Base-by-base conservation (phyloP, 208 protist species). In the Endotrypanum monterogeii region DNA sequence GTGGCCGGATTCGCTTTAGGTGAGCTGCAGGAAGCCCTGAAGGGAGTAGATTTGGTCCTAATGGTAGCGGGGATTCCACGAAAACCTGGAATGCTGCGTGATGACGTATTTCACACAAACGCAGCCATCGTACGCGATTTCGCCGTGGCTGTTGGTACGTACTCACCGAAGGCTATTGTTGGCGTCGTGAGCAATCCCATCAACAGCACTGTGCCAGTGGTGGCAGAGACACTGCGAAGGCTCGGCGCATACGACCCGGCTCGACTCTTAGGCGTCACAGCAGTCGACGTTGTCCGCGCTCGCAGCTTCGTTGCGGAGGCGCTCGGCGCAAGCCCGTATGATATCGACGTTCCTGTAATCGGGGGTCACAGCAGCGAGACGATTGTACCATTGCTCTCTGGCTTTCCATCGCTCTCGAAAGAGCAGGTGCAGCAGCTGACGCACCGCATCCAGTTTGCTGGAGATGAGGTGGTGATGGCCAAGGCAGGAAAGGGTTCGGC, bases 101-200 rank as follows among this genome's bases (percentile, higher is more conserved):
- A 99, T 71, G 98, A 99, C 80, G 93, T 98, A 67, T 99, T 99
- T 83, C 96, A 97, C 84, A 95, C 88, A 18, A 99, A 99, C 87
- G 95, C 95, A 56, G 71, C 75, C 71, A 97, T 99, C 73, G 90
- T 98, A 35, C 83, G 85, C 51, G 89, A 85, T 56, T 86, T 99
- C 44, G 90, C 90, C 39, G 73, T 94, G n/a, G 88, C 88, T 1
- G 85, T 90, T 61, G 96, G 88, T 60, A 83, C 84, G 71, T 60
- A 79, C 56, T 96, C 94, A 75, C 98, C 98, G 41, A 95, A 98
- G 74, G 90, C 94, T n/a, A 76, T 92, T 68, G 89, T 99, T 63
- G 87, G 85, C 66, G 87, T 99, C 82, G 94, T 98, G 68, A 89
- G 84, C 54, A 98, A 99, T 87, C 98, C 98, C 48, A 93, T 99